Evolutionary conservation across 805 yeast genomes (phyloP), one percentile per base, ranked within the genome.

Genomic region (Yarrowia sp.): DNA sequence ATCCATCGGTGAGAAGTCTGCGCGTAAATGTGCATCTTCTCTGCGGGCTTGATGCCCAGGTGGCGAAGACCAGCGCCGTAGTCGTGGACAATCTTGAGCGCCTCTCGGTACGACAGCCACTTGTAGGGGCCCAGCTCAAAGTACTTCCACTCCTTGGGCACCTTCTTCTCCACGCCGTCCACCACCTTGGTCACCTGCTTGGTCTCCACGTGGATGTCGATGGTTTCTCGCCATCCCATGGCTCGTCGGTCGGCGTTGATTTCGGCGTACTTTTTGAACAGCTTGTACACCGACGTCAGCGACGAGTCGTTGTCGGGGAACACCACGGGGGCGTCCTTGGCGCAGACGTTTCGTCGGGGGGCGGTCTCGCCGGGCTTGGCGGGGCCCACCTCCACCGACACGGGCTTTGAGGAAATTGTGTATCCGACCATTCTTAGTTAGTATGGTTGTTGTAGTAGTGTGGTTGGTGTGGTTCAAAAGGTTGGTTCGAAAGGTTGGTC

Each of bases 1-100:
- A 94, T 86, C 98, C 98, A 94, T 76, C 86, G 87, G 69, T 86
- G 89, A 15, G 97, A 90, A 14, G 99, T 95, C 22, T 90, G 79
- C 35, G 97, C 97, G 79, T 88, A 95, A 68, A 94, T 84, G 78
- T 92, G 97, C 73, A 94, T 77, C 73, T 85, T 86, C 72, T 88
- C 88, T 36, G 78, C 77, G 19, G 96, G 92, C 71, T 80, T 74
- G 70, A 95, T 73, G 12, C 98, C 99, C 50, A 89, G 77, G 73
- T 86, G 82, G 65, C 86, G 82, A 69, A 95, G 83, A 71, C 98
- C 99, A 70, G 87, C 85, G 71, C 97, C 95, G 71, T 85, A 82
- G 70, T 80, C 78, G 71, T 82, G 81, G 71, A 87, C 82, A 32
- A 82, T 76, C 52, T 79, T 76, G 68, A 79, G 78, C 67, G 91